Evolutionary conservation across 371 early-diverging fungal species (phyloP), one percentile per base, ranked within the genome.

Genomic region (Nosema muscidifuracis): DNA sequence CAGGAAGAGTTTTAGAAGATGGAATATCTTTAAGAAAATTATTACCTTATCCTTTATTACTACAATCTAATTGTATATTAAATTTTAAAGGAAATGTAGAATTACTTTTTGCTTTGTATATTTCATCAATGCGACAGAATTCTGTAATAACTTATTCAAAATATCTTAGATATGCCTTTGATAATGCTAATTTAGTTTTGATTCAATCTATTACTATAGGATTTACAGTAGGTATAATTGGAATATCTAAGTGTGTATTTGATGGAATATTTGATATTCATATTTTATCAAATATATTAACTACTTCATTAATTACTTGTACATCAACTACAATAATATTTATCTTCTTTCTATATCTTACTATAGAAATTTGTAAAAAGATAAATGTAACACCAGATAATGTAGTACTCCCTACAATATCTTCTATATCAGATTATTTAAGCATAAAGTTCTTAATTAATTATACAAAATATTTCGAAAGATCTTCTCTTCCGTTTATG

Each of bases 71-170:
- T 55, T 84, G 82, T 64, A 79, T 84, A 31, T 57, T 82, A 53
- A 72, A 68, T 64, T 84, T 84, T 65, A 84, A 82, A 65, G 82
- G 82, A 33, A 84, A 82, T 66, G 74, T 77, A 26, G 84, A 84
- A 63, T 55, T 82, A 7, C 73, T 76, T 22, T 81, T 77, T 71
- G 79, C 82, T 3, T 61, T 81, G 67, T 64, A 81, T 53, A 31
- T 81, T 20, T 71, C 78, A 0, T 65, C 74, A 7, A 15, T 74
- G 38, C 67, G 67, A 26, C 58, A 74, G 10, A 56, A 50, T 9
- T 16, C 24, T 4, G n/a, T 16, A 9, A 24, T 50, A 2, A 44
- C 16, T 13, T 64, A 44, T 16, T 57, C 12, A 24, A 51, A 70
- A 26, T 79, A 76, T 71, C 15, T 70, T 16, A 70, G 64, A 61